Percentiles rank a stretch among this genome's conserved stretches.
phyloP scores from a whole-genome alignment of 2,329 filamentous ascomycete genomes.

The Neopestalotiopsis sp. region DNA sequence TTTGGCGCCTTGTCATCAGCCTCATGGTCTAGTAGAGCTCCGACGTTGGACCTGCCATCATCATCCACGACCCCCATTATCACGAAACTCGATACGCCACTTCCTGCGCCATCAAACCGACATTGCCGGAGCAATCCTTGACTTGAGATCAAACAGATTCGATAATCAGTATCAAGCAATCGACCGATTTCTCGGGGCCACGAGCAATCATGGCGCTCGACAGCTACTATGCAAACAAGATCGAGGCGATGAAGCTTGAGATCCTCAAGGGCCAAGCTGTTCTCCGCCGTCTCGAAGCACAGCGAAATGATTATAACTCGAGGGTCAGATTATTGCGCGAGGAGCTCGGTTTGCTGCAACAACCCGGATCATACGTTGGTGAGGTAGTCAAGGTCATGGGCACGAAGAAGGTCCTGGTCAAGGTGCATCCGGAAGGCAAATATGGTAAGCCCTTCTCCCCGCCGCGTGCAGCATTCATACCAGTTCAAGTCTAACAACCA shows the following conservation, averaged over 20 bases:
- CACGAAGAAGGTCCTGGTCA: constrained; percentile 98
- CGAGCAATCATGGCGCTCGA: constrained; percentile 89
- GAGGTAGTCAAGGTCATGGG: constrained; percentile 99
- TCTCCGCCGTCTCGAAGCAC: constrained; percentile 91
- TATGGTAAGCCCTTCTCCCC: constrained; percentile 70
- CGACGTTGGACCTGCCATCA: constrained; percentile 10
- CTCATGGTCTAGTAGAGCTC: constrained; percentile 15
- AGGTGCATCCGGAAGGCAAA: constrained; percentile 99
- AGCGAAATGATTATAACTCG: constrained; percentile 99
- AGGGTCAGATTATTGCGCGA: constrained; percentile 92
- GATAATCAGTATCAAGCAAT: background rate
- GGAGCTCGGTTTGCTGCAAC: constrained; percentile 93
- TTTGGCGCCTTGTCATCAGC: constrained; percentile 19
- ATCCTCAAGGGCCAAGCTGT: constrained; percentile 99
- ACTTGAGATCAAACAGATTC: background rate
- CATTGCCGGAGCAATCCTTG: background rate
- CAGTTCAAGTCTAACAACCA: constrained; percentile 26
- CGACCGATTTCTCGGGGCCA: constrained; percentile 23
- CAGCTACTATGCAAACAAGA: constrained; percentile 99
- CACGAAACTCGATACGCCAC: constrained; percentile 1
- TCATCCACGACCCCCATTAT: background rate
- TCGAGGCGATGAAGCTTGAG: constrained; percentile 99
- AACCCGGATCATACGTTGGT: constrained; percentile 96
- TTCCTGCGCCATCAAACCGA: background rate
- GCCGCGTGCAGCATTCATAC: background rate